phyloP scores from a whole-genome alignment of 208 protist species.

The Trypanosomatidae sp. region DNA sequence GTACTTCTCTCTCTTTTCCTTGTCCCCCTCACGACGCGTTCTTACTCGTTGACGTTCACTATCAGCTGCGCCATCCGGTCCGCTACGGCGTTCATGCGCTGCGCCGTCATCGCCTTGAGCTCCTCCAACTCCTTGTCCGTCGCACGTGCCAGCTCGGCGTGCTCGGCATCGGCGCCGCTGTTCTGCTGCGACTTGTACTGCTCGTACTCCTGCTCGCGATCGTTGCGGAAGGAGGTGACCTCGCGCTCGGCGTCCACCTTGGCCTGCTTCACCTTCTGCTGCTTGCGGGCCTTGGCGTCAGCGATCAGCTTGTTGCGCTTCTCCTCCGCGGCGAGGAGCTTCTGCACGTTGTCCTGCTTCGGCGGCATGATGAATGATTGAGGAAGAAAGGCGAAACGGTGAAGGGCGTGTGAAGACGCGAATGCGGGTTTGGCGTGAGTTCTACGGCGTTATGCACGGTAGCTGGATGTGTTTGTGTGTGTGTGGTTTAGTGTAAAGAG shows the following conservation, averaged over 20 bases:
- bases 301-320: constrained; percentile 81
- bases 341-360: constrained; percentile 89
- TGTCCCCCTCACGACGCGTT: no score
- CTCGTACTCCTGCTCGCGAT: no score
- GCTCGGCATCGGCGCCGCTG: constrained; percentile 52
- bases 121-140: constrained; percentile 74
- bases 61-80: constrained; percentile 66
- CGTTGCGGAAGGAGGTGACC: constrained; percentile 76
- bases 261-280: constrained; percentile 84
- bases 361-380: constrained; percentile 66
- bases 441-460: no score
- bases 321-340: constrained; percentile 83
- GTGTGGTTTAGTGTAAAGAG: no score
- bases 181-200: constrained; percentile 65
- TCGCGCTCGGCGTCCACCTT: constrained; percentile 84
- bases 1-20: no score
- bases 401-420: neutral
- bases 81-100: constrained; percentile 69
- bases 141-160: constrained; percentile 51
- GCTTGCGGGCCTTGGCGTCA: constrained; percentile 77
- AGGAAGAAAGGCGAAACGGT: neutral
- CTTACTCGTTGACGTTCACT: no score
- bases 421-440: no score
- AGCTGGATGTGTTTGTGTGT: no score
- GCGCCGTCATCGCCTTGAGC: constrained; percentile 44